Evolutionary conservation across 129 eudicot species (phyloP).

Genomic region (Flaveria sonorensis): DNA sequence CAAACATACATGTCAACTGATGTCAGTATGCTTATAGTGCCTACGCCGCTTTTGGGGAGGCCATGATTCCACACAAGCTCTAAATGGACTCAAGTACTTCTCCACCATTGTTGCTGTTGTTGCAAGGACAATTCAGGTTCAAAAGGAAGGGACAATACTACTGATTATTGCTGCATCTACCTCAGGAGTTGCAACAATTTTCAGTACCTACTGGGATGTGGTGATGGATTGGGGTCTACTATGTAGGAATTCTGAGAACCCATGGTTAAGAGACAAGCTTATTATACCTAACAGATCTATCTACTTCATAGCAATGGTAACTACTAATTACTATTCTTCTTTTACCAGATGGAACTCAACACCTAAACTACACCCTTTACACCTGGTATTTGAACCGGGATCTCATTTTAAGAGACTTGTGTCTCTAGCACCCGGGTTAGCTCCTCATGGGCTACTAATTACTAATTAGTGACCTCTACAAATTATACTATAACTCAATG

Average conservation of each 20-base stretch:
- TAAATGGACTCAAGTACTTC: conserved; percentile 57
- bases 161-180: conserved; percentile 42
- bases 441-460: too few species aligned
- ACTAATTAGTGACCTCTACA: too few species aligned
- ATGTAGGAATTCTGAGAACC: conserved; percentile 47
- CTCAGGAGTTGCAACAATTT: conserved; percentile 52
- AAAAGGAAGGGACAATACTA: conserved; percentile 11
- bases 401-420: too few species aligned
- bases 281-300: conserved; percentile 44
- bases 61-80: conserved; percentile 45
- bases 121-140: conserved; percentile 5
- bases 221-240: conserved; percentile 72
- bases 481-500: too few species aligned
- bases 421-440: too few species aligned
- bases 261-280: conserved; percentile 71
- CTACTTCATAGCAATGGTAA: conserved; percentile 67
- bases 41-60: conserved; percentile 33
- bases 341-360: too few species aligned
- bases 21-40: background rate
- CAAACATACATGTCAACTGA: background rate
- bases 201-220: conserved; percentile 66
- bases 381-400: too few species aligned
- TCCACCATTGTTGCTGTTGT: conserved; percentile 52
- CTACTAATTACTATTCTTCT: background rate
- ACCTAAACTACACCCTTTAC: too few species aligned